Evolutionary conservation across 345 rosid species (phyloP).

Genomic region (Passiflora organensis): DNA sequence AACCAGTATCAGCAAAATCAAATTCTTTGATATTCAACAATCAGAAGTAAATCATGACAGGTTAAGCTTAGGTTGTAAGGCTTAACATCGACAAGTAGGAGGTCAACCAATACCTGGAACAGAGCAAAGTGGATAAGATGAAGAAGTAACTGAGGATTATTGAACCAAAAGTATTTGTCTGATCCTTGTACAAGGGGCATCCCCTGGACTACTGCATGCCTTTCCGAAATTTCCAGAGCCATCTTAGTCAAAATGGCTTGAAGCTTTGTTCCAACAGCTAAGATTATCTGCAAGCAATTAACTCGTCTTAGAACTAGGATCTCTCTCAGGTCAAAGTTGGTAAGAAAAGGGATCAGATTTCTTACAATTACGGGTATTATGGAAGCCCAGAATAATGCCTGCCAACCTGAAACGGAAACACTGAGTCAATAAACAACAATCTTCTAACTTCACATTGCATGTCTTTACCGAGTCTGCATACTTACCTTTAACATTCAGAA

Average conservation of each 20-base stretch:
- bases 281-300: slow-evolving; percentile 77
- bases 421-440: background rate
- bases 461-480: background rate
- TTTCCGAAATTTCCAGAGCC: slow-evolving; percentile 77
- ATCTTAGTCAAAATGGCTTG: slow-evolving; percentile 75
- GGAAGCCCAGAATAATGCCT: slow-evolving; percentile 63
- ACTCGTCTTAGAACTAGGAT: too few relatives aligned
- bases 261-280: slow-evolving; percentile 87
- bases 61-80: background rate
- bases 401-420: slow-evolving; percentile 56
- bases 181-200: slow-evolving; percentile 94
- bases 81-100: background rate
- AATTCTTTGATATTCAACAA: background rate
- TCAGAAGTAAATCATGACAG: background rate
- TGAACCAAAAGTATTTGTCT: slow-evolving; percentile 84
- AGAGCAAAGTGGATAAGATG: slow-evolving; percentile 85
- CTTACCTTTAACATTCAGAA: slow-evolving; percentile 72
- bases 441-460: background rate
- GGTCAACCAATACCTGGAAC: slow-evolving; percentile 58
- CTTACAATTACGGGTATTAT: slow-evolving; percentile 75
- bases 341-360: slow-evolving; percentile 3
- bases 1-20: too few relatives aligned
- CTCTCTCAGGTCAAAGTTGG: too few relatives aligned
- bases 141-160: slow-evolving; percentile 67
- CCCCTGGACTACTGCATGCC: slow-evolving; percentile 93